Conservation (phyloP, 148 eudicot species). For the Silene latifolia region DNA sequence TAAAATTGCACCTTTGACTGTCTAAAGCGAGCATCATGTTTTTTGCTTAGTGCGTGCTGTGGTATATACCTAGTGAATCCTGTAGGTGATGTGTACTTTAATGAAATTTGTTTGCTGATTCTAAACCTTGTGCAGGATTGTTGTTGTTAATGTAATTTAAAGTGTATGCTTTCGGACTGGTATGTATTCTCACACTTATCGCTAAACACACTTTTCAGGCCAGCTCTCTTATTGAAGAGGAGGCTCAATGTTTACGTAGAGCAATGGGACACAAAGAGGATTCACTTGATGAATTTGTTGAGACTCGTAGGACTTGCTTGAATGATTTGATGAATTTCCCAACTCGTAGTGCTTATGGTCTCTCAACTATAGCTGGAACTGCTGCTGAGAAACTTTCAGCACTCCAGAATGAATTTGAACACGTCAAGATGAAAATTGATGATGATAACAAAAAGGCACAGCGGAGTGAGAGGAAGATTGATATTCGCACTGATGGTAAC, state of each 20-base stretch:
- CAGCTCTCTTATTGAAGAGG: conserved; percentile 58
- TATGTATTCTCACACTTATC: conserved; percentile 1
- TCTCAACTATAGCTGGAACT: conserved; percentile 86
- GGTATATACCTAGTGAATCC: not conserved
- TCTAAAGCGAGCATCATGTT: not conserved
- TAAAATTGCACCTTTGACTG: not conserved
- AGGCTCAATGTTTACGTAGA: conserved; percentile 52
- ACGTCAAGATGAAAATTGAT: conserved; percentile 83
- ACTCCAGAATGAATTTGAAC: conserved; percentile 77
- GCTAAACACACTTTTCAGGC: conserved; percentile 43
- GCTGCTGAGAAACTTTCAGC: conserved; percentile 77
- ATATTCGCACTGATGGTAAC: conserved; percentile 79
- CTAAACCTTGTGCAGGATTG: not conserved
- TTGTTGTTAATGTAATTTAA: not conserved
- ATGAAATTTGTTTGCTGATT: not conserved
- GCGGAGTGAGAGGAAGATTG: conserved; percentile 74
- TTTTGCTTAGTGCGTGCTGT: no score
- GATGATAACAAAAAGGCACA: conserved; percentile 91
- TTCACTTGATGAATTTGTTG: conserved; percentile 72
- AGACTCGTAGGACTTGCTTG: conserved; percentile 72
- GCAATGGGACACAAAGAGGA: conserved; percentile 87
- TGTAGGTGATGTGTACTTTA: not conserved
- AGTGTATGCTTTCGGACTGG: not conserved
- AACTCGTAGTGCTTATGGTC: conserved; percentile 76
- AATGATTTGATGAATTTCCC: conserved; percentile 91